Conservation (phyloP, 2,329 filamentous ascomycete genomes). For the Exophiala sideris region DNA sequence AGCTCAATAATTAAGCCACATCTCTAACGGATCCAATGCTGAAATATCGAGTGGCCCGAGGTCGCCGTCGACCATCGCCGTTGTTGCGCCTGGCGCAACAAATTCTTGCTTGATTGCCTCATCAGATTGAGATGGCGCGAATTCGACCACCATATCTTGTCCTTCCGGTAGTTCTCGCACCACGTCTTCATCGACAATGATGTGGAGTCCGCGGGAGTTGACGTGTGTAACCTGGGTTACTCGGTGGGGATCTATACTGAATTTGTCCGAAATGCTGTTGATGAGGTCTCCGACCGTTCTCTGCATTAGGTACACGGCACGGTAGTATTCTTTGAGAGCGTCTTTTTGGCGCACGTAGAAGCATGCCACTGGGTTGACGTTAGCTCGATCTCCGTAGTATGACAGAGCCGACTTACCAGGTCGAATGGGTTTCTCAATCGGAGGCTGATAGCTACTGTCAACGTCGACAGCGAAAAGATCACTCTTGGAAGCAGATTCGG, state of each 20-base stretch:
- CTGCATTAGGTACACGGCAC: slow-evolving; percentile 79
- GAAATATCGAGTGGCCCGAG: slow-evolving; percentile 18
- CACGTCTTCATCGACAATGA: slow-evolving; percentile 88
- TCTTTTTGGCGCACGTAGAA: slow-evolving; percentile 69
- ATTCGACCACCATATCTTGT: slow-evolving; percentile 77
- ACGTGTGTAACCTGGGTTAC: slow-evolving; percentile 70
- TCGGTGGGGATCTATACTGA: slow-evolving; percentile 69
- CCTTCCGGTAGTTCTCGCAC: slow-evolving; percentile 80
- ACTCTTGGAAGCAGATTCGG: slow-evolving; percentile 4
- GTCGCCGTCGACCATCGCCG: slow-evolving; percentile 26
- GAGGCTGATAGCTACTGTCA: slow-evolving; percentile 79
- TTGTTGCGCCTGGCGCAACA: slow-evolving; percentile 7
- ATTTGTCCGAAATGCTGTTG: slow-evolving; percentile 71
- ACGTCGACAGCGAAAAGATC: slow-evolving; percentile 60
- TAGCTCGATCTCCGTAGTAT: slow-evolving; percentile 29
- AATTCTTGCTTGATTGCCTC: slow-evolving; percentile 25
- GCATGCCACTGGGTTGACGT: slow-evolving; percentile 65
- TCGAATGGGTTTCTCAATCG: slow-evolving; percentile 67
- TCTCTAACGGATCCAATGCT: slow-evolving; percentile 26
- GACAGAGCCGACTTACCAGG: slow-evolving; percentile 48
- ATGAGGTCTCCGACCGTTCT: slow-evolving; percentile 73
- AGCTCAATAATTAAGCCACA: slow-evolving; percentile 30
- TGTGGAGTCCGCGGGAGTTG: slow-evolving; percentile 70
- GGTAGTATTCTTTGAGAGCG: slow-evolving; percentile 62
- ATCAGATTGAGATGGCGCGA: slow-evolving; percentile 58